Evolutionary conservation across 805 yeast species (phyloP).

Genomic region (Candida nanaspora): DNA sequence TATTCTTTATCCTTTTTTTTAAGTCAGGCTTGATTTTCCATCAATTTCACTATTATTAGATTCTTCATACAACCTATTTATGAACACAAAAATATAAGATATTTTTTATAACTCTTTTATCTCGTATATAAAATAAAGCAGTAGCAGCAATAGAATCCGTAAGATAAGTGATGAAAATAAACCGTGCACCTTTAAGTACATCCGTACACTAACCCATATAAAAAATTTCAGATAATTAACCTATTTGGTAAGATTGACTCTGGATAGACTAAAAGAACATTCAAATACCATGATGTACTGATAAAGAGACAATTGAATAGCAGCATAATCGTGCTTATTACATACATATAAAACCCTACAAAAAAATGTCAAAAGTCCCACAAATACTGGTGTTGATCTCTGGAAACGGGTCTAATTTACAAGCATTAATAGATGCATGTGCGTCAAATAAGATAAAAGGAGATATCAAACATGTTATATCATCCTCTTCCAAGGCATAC

Average conservation of each 20-base stretch:
- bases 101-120: too few species aligned
- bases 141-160: too few species aligned
- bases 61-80: neutral
- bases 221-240: neutral
- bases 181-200: too few species aligned
- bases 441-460: conserved; percentile 30
- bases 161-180: too few species aligned
- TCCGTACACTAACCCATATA: neutral
- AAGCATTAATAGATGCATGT: conserved; percentile 82
- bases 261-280: neutral
- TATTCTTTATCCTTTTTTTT: neutral
- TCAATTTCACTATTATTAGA: too few species aligned
- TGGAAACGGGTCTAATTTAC: conserved; percentile 93
- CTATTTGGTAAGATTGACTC: neutral
- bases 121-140: too few species aligned
- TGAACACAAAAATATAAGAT: neutral
- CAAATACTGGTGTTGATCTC: conserved; percentile 75
- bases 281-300: too few species aligned
- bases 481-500: conserved; percentile 80
- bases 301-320: too few species aligned
- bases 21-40: too few species aligned
- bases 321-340: neutral
- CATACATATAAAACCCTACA: neutral
- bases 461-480: conserved; percentile 67
- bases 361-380: neutral